These are phyloP conservation scores for Talaromyces islandicus DNA, from an alignment of 2,329 filamentous ascomycete genomes.

Conservation along the genomic window DNA sequence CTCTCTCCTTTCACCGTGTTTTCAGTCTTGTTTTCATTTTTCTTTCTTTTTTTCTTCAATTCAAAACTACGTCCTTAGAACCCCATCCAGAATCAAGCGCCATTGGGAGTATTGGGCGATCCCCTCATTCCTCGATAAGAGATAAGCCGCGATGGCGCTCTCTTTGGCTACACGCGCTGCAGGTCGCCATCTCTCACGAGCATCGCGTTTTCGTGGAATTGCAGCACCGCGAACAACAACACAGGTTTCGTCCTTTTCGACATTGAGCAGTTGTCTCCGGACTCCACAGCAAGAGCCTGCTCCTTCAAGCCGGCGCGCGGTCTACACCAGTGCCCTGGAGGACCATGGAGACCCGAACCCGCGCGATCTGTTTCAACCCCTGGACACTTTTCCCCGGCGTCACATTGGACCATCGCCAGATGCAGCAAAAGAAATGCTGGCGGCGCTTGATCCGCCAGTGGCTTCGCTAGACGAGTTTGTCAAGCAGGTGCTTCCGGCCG, in stretches of 20 bases:
- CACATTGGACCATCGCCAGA: slow-evolving; percentile 78
- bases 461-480: slow-evolving; percentile 76
- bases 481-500: slow-evolving; percentile 71
- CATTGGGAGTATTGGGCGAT: slow-evolving; percentile 1
- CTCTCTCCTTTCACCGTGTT: neutral
- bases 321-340: slow-evolving; percentile 86
- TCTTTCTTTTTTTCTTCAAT: neutral
- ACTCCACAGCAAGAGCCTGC: slow-evolving; percentile 17
- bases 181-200: slow-evolving; percentile 2
- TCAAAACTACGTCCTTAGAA: neutral
- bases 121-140: slow-evolving; percentile 1
- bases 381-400: slow-evolving; percentile 64
- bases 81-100: slow-evolving; percentile 1
- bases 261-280: slow-evolving; percentile 24
- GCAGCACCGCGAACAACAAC: slow-evolving; percentile 1
- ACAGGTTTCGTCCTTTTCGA: slow-evolving; percentile 21
- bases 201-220: slow-evolving; percentile 1
- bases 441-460: slow-evolving; percentile 67
- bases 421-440: slow-evolving; percentile 72
- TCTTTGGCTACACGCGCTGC: slow-evolving; percentile 8
- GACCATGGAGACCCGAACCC: slow-evolving; percentile 59
- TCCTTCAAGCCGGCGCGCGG: slow-evolving; percentile 34
- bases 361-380: slow-evolving; percentile 38
- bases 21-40: neutral
- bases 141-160: slow-evolving; percentile 6